Conservation (phyloP, 768 basidiomycete species). For the Auricularia cornea region DNA sequence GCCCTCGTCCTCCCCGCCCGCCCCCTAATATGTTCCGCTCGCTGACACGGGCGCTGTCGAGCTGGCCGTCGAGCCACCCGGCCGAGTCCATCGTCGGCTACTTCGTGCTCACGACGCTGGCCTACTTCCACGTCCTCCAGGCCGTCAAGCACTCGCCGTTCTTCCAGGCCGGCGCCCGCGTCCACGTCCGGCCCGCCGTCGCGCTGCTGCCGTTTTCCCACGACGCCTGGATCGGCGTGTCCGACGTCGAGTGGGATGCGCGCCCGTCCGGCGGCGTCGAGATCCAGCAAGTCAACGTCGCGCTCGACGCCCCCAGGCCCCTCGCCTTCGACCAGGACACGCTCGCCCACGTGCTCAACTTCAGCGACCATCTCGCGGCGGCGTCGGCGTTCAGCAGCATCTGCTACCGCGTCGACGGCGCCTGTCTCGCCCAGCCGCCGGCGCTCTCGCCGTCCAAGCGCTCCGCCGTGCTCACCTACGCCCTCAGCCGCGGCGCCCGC, state of each 20-base stretch:
- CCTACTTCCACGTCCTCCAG: conserved; percentile 88
- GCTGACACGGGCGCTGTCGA: neutral
- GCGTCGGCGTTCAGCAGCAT: conserved; percentile 36
- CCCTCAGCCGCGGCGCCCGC: conserved; percentile 40
- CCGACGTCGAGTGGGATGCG: conserved; percentile 43
- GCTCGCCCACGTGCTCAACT: conserved; percentile 24
- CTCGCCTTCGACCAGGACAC: conserved; percentile 5
- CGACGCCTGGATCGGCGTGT: conserved; percentile 54
- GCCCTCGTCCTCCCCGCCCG: too few species aligned
- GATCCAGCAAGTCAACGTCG: conserved; percentile 66
- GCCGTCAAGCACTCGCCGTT: conserved; percentile 86
- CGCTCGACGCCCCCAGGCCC: conserved; percentile 29
- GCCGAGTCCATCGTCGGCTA: conserved; percentile 83
- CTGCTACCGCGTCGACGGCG: conserved; percentile 36
- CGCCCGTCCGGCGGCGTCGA: conserved; percentile 40
- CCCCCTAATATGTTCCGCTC: neutral
- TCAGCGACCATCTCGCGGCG: conserved; percentile 41
- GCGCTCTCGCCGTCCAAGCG: conserved; percentile 22
- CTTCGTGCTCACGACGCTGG: conserved; percentile 82
- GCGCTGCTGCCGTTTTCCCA: conserved; percentile 37
- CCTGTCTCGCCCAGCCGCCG: conserved; percentile 34
- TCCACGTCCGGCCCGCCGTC: conserved; percentile 45
- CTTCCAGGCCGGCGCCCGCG: conserved; percentile 41
- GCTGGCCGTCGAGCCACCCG: conserved; percentile 20
- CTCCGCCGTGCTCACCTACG: conserved; percentile 39